A percentile compares a stretch with the other conserved stretches of the same genome.
phyloP scores from a whole-genome alignment of 371 early-diverging fungal genomes.

The Rhizomucor miehei region DNA sequence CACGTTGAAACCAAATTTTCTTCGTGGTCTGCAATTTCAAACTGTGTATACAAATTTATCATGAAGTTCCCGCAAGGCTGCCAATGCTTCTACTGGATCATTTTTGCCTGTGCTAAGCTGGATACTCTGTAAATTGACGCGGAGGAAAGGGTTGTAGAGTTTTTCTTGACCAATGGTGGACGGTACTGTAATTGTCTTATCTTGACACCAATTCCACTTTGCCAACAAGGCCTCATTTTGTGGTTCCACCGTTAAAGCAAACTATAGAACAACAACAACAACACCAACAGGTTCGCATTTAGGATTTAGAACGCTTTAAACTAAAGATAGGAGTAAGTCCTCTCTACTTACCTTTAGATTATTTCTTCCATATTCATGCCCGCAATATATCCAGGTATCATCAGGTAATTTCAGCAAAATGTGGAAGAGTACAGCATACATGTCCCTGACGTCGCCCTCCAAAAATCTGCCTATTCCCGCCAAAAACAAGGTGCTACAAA shows the following conservation, averaged over 20 bases:
- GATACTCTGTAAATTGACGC: constrained; percentile 72
- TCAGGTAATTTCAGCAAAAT: constrained; percentile 74
- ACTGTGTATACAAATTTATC: constrained; percentile 44
- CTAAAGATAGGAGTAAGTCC: neutral
- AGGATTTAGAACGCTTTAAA: neutral
- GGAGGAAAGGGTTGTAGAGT: constrained; percentile 85
- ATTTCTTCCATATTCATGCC: constrained; percentile 69
- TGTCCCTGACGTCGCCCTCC: constrained; percentile 87
- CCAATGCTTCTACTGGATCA: constrained; percentile 78
- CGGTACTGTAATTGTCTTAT: constrained; percentile 67
- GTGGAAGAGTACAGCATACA: constrained; percentile 77
- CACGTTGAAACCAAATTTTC: too few relatives aligned
- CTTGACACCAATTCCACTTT: constrained; percentile 63
- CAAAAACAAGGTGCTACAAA: constrained; percentile 34
- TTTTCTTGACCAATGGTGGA: constrained; percentile 86
- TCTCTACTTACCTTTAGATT: constrained; percentile 30
- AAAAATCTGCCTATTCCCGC: constrained; percentile 91
- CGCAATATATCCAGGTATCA: constrained; percentile 90
- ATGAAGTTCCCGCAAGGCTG: constrained; percentile 74
- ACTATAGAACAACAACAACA: constrained; percentile 26
- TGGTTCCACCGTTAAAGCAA: constrained; percentile 47
- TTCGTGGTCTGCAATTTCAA: too few relatives aligned
- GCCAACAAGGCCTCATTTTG: constrained; percentile 44
- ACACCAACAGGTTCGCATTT: too few relatives aligned
- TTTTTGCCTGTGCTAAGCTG: constrained; percentile 59